These are phyloP conservation scores for Coemansia guatemalensis DNA, from an alignment of 192 early-diverging fungal species.

Conservation along the genomic window DNA sequence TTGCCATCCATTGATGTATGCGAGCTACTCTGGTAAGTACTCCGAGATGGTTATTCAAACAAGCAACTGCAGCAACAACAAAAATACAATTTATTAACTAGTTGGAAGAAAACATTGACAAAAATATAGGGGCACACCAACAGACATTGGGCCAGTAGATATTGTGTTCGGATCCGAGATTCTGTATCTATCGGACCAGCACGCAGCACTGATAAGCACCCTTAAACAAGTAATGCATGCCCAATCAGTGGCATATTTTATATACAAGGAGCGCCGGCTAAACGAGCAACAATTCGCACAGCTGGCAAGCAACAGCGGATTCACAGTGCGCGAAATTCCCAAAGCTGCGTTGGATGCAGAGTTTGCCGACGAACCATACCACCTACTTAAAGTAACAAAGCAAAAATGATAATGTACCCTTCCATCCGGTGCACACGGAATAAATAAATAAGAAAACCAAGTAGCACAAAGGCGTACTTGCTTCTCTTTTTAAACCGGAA, in stretches of 20 bases:
- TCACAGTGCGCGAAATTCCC: conserved; percentile 9
- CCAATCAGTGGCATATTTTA: conserved; percentile 11
- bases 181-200: conserved; percentile 23
- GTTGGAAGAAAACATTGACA: not conserved
- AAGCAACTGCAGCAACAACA: not conserved
- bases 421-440: too few species aligned
- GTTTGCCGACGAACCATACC: conserved; percentile 20
- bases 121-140: not conserved
- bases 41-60: not conserved
- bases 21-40: conserved; percentile 11
- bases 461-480: too few species aligned
- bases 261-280: conserved; percentile 26
- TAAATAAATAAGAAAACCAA: too few species aligned
- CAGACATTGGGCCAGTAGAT: not conserved
- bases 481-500: not conserved
- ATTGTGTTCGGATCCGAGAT: conserved; percentile 32
- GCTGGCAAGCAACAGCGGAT: not conserved
- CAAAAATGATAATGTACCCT: not conserved
- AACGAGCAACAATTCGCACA: conserved; percentile 12
- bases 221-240: conserved; percentile 16
- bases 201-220: conserved; percentile 11
- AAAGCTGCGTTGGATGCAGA: conserved; percentile 10
- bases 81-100: not conserved
- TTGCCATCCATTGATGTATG: not conserved
- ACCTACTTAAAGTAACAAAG: conserved; percentile 12